Percentiles rank a stretch among this genome's conserved stretches.
phyloP scores from a whole-genome alignment of 768 basidiomycete genomes.

The Amanita fuliginea region DNA sequence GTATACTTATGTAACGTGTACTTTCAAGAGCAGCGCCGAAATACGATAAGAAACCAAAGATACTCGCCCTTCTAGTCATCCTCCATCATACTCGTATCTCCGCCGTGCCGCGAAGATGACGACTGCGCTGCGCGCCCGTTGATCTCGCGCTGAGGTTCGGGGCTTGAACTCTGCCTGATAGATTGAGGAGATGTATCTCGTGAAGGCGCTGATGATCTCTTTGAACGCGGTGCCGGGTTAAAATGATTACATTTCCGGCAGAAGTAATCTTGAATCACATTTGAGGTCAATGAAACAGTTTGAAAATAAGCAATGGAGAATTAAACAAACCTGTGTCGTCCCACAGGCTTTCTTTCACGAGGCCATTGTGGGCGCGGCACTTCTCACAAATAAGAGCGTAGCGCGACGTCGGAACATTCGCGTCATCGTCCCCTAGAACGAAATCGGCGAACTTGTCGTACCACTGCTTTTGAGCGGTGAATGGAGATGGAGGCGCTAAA shows the following conservation, averaged over 20 bases:
- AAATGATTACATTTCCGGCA: conserved; percentile 84
- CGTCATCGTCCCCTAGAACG: conserved; percentile 71
- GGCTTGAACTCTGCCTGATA: not conserved
- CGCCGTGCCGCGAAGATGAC: conserved; percentile 14
- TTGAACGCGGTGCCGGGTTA: conserved; percentile 42
- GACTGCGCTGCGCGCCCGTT: conserved; percentile 5
- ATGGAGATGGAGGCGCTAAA: conserved; percentile 20
- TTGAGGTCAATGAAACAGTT: not conserved
- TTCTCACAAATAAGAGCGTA: conserved; percentile 86
- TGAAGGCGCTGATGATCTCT: conserved; percentile 14
- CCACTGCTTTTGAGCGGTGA: conserved; percentile 59
- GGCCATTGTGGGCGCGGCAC: conserved; percentile 83
- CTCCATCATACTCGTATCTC: conserved; percentile 20
- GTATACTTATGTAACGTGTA: not conserved
- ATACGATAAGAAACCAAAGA: not conserved
- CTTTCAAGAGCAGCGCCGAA: not conserved
- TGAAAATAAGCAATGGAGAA: not conserved
- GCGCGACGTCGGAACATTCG: conserved; percentile 34
- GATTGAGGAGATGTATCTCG: conserved; percentile 5
- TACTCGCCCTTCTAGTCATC: conserved; percentile 12
- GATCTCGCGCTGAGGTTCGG: not conserved
- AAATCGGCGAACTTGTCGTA: conserved; percentile 85
- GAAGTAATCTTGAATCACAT: conserved; percentile 49
- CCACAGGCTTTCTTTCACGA: conserved; percentile 76
- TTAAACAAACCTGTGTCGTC: conserved; percentile 77